Conservation (phyloP, 371 early-diverging fungal genomes). For the Mitosporidium daphniae region DNA sequence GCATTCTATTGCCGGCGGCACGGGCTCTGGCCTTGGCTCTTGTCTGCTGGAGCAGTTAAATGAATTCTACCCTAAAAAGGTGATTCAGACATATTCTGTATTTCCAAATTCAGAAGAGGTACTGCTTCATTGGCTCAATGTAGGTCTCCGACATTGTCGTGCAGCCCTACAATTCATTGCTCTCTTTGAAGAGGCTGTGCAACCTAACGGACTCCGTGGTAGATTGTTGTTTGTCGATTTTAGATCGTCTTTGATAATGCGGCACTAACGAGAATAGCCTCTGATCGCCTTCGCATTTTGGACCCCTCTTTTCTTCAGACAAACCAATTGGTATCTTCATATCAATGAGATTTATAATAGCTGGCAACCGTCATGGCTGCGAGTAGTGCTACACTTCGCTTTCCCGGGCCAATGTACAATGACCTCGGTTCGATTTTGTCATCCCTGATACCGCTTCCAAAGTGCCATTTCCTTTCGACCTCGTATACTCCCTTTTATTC, state of each 20-base stretch:
- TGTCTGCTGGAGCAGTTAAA: slow-evolving; percentile 43
- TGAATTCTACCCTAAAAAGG: slow-evolving; percentile 73
- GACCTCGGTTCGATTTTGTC: slow-evolving; percentile 73
- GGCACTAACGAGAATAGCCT: slow-evolving; percentile 57
- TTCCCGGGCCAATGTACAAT: slow-evolving; percentile 95
- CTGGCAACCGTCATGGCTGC: slow-evolving; percentile 89
- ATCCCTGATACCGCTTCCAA: slow-evolving; percentile 63
- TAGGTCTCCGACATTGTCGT: slow-evolving; percentile 97
- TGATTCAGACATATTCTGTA: slow-evolving; percentile 90
- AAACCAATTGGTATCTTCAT: slow-evolving; percentile 39
- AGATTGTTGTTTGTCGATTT: slow-evolving; percentile 1
- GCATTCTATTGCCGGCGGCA: slow-evolving; percentile 79
- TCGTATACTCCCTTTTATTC: slow-evolving; percentile 92
- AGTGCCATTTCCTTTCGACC: slow-evolving; percentile 82
- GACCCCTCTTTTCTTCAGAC: slow-evolving; percentile 77
- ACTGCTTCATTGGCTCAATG: no score
- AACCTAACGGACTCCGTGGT: slow-evolving; percentile 72
- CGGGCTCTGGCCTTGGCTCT: slow-evolving; percentile 76
- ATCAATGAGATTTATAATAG: slow-evolving; percentile 6
- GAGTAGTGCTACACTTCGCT: slow-evolving; percentile 78
- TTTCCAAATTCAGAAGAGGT: slow-evolving; percentile 79
- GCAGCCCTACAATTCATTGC: slow-evolving; percentile 94
- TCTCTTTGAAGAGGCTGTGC: slow-evolving; percentile 57
- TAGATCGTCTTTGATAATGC: slow-evolving; percentile 65
- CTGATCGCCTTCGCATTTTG: slow-evolving; percentile 56